Percentiles rank a stretch among this genome's conserved stretches.
Conservation (phyloP, 306 rosid genomes). For the Cucurbita maxima region DNA sequence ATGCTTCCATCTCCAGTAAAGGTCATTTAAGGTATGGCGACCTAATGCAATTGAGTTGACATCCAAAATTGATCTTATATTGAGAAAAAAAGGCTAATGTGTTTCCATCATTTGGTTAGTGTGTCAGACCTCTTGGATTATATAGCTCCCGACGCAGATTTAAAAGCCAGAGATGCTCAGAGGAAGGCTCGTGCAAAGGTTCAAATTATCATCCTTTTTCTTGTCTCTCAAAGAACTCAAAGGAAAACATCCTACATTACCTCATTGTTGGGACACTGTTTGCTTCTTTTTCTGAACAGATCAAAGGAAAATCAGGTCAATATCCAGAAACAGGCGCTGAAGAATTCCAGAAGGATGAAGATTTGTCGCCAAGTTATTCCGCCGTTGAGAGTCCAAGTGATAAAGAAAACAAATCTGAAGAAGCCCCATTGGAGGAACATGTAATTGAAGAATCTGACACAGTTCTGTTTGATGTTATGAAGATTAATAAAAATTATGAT, state of each 20-base stretch:
- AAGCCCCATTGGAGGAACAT: slow-evolving; percentile 30
- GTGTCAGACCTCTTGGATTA: slow-evolving; percentile 98
- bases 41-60: background rate
- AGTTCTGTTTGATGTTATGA: slow-evolving; percentile 23
- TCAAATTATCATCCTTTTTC: slow-evolving; percentile 3
- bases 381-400: slow-evolving; percentile 47
- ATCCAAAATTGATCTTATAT: background rate
- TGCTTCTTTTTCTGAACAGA: slow-evolving; percentile 30
- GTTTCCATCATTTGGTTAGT: slow-evolving; percentile 26
- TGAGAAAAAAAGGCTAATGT: background rate
- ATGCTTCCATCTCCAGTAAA: slow-evolving; percentile 97
- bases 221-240: background rate
- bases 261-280: slow-evolving; percentile 6
- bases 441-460: slow-evolving; percentile 38
- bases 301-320: slow-evolving; percentile 72
- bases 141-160: slow-evolving; percentile 82
- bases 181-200: slow-evolving; percentile 93
- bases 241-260: background rate
- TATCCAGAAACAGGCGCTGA: slow-evolving; percentile 43
- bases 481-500: slow-evolving; percentile 26
- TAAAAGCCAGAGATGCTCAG: slow-evolving; percentile 87
- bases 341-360: slow-evolving; percentile 56
- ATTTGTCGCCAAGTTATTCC: slow-evolving; percentile 24
- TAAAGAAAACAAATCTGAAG: slow-evolving; percentile 66
- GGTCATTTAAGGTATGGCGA: slow-evolving; percentile 74